These are phyloP conservation scores for Bipolaris zeicola DNA, from an alignment of 2,329 filamentous ascomycete genomes.

Conservation along the genomic window DNA sequence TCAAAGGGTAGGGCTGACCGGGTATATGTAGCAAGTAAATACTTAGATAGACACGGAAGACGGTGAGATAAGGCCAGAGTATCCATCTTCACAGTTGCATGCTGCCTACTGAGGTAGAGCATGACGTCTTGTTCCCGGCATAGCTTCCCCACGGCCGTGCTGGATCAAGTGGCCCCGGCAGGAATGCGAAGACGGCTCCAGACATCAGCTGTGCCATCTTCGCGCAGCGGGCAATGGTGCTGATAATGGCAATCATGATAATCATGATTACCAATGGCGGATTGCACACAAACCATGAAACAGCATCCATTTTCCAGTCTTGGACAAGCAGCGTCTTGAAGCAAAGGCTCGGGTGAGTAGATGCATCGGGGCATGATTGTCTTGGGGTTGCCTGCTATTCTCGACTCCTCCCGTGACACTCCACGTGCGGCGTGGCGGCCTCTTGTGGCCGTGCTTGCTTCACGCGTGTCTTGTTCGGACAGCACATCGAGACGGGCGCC, in stretches of 20 bases:
- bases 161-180: not conserved
- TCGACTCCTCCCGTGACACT: not conserved
- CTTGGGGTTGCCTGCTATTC: not conserved
- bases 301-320: not conserved
- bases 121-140: not conserved
- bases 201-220: not conserved
- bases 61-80: not conserved
- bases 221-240: not conserved
- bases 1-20: not conserved
- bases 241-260: too few species aligned
- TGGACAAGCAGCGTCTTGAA: not conserved
- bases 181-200: not conserved
- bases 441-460: not conserved
- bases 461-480: not conserved
- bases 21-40: not conserved
- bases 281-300: not conserved
- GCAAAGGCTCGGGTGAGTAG: not conserved
- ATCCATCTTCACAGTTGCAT: not conserved
- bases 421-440: not conserved
- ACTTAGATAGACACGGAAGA: too few species aligned
- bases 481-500: slow-evolving; percentile 4
- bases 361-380: not conserved
- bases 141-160: not conserved
- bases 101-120: not conserved
- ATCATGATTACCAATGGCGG: not conserved